Percentiles rank a stretch among this genome's conserved stretches.
Evolutionary conservation across 352 stramenopile genomes (phyloP).

Genomic region (Phytophthora pini): DNA sequence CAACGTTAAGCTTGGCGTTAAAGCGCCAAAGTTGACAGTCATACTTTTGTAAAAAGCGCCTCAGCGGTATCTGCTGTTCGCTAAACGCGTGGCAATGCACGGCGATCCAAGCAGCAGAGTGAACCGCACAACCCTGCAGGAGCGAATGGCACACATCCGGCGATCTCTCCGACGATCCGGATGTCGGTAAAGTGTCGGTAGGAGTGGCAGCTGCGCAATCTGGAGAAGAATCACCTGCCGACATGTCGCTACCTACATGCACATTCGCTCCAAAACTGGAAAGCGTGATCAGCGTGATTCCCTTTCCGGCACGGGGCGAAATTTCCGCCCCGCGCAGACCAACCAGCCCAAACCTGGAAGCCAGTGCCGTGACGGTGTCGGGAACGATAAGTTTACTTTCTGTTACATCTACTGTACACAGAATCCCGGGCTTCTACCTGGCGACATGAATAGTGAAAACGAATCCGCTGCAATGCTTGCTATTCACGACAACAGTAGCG

Average conservation of each 20-base stretch:
- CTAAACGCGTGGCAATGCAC: slow-evolving; percentile 8
- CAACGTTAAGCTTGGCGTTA: slow-evolving; percentile 1
- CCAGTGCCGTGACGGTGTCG: too few species aligned
- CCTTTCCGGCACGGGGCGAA: too few species aligned
- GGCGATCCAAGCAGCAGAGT: slow-evolving; percentile 2
- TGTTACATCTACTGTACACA: too few species aligned
- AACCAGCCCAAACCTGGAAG: too few species aligned
- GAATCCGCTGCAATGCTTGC: too few species aligned
- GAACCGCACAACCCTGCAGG: not conserved
- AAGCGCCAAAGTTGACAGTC: not conserved
- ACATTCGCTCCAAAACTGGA: not conserved
- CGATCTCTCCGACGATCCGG: slow-evolving; percentile 8
- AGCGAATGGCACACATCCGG: slow-evolving; percentile 5
- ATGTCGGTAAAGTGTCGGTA: slow-evolving; percentile 30
- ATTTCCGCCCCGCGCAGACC: too few species aligned
- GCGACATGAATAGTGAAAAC: too few species aligned
- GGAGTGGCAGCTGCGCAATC: slow-evolving; percentile 15
- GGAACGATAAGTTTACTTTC: too few species aligned
- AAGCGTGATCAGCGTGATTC: too few species aligned
- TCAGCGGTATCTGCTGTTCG: slow-evolving; percentile 10
- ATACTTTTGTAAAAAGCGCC: not conserved
- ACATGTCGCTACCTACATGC: slow-evolving; percentile 24
- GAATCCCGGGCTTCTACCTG: too few species aligned
- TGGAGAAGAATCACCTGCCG: slow-evolving; percentile 15
- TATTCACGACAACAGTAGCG: too few species aligned